A percentile compares a stretch with the other conserved stretches of the same genome.
Evolutionary conservation across 208 protist species (phyloP).

Genomic region (Acanthamoeba castellanii): DNA sequence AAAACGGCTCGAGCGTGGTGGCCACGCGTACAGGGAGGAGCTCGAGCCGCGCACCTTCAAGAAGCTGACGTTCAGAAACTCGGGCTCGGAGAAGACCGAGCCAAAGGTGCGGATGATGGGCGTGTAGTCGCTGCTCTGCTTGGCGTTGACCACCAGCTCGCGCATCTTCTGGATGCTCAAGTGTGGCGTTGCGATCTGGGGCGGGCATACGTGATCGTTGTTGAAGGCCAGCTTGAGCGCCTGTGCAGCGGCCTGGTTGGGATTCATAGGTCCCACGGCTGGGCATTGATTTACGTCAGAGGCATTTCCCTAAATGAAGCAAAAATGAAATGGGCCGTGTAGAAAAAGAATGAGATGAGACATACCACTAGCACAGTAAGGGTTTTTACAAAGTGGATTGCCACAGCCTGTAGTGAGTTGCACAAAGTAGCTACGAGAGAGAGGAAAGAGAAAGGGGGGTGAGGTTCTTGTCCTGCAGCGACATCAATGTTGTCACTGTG

Average conservation of each 20-base stretch:
- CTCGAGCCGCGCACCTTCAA: conserved; percentile 6
- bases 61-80: conserved; percentile 48
- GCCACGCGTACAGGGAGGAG: neutral
- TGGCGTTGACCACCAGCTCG: conserved; percentile 23
- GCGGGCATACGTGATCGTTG: conserved; percentile 3
- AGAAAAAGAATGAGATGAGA: neutral
- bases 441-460: neutral
- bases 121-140: conserved; percentile 44
- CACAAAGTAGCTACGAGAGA: conserved; percentile 9
- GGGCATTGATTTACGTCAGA: neutral
- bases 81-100: conserved; percentile 34
- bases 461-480: neutral
- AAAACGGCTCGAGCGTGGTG: too few species aligned
- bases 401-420: conserved; percentile 31
- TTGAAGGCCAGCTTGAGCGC: conserved; percentile 64
- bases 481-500: neutral
- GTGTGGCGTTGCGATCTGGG: neutral
- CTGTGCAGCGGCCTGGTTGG: conserved; percentile 57
- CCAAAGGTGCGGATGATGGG: conserved; percentile 54
- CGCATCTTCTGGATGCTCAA: conserved; percentile 15
- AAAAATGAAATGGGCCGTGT: neutral
- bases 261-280: conserved; percentile 13
- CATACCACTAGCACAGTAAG: conserved; percentile 11
- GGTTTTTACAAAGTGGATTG: conserved; percentile 17
- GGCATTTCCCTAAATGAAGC: neutral